Base-by-base conservation (phyloP, 768 basidiomycete genomes). In the Boletus rex-veris region DNA sequence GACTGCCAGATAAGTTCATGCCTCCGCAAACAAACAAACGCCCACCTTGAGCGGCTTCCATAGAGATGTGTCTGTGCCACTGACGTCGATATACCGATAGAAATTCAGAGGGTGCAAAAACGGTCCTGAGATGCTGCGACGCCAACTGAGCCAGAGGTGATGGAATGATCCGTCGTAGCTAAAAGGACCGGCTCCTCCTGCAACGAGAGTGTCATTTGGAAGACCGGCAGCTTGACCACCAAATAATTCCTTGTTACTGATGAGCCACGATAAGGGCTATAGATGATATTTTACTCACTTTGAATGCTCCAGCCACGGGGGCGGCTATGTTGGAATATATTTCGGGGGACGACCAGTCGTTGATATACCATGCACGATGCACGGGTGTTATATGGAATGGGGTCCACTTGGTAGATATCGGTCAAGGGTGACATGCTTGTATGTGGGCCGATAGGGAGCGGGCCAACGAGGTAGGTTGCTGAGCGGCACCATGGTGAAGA, bases 81-180 rank as follows among this genome's bases (percentile, higher is more conserved):
- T n/a, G n/a, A n/a, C n/a, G n/a, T n/a, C n/a, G n/a, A n/a, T n/a
- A n/a, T n/a, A n/a, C n/a, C n/a, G n/a, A n/a, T n/a, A n/a, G n/a
- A n/a, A n/a, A n/a, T n/a, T n/a, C n/a, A n/a, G n/a, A n/a, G n/a
- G n/a, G n/a, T n/a, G n/a, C n/a, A n/a, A n/a, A n/a, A 18, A 84
- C 0, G 75, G 70, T 0, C 81, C 82, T 5, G 83, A 73, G 1
- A 71, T 63, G 58, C 79, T 82, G 43, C 74, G 72, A 39, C 75
- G 71, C 75, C 79, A 80, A 12, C 73, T 71, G 28, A 81, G 56
- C 83, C 82, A 83, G 35, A 74, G 59, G 14, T 82, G 74, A 45
- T 83, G 74, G 73, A 82, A 85, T 14, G 74, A 69, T 6, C 84
- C 84, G 58, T 85, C 84, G 58, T 79, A 84, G 47, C 79, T 79